Base-by-base conservation (phyloP, 306 rosid species). In the Mimosa bimucronata region DNA sequence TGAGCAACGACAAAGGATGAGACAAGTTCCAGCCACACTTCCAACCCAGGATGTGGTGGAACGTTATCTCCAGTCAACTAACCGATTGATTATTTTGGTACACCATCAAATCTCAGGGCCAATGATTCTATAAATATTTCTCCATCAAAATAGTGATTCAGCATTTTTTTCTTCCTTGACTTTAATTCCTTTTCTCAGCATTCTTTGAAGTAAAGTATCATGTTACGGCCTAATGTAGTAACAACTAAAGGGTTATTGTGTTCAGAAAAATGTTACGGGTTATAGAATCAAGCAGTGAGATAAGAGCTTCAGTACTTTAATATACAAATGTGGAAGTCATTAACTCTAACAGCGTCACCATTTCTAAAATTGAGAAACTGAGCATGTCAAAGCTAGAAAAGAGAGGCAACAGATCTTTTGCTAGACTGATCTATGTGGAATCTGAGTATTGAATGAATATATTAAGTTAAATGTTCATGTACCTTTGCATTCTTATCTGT, bases 51-150 rank as follows among this genome's bases (percentile, higher is more conserved):
- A 58, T 66, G 92, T 97, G 30, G 85, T 92, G 77, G 81, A 86
- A 42, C 71, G 83, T 77, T 94, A 85, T 88, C 66, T 62, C 79
- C 85, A 80, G 78, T 86, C 97, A 61, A 86, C 76, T 73, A 94
- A 92, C 83, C 87, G 97, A 81, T 89, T 94, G 85, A 87, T 94
- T 57, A 92, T 94, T 81, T 81, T 94, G 97, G 98, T 94, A 89
- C 67, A 68, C 28, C 65, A 38, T 67, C 81, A 82, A 65, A 77
- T 55, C 73, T 40, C 57, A 70, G 72, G 64, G 62, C 79, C 66
- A 40, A 25, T 40, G 75, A 71, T 60, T 61, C 45, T 57, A 30
- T 65, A 77, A 34, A 67, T 41, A 66, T 45, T 71, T 53, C 45
- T 78, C 55, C 26, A 65, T 72, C 65, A 41, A 52, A 57, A 52